Conservation (phyloP, 2,329 filamentous ascomycete genomes). For the Aspergillus aculeatinus region DNA sequence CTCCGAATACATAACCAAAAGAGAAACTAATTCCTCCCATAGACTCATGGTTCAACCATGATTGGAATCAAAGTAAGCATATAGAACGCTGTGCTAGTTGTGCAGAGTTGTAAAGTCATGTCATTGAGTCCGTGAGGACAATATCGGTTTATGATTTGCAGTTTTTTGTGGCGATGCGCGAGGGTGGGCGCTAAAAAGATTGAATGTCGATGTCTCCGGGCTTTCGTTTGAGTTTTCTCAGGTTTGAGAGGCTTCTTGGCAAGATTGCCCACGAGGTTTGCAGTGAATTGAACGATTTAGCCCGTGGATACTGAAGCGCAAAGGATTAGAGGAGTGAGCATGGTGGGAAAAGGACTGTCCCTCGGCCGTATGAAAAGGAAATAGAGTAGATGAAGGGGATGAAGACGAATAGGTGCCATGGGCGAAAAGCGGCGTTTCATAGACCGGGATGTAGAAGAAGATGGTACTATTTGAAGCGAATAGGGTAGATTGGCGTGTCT, state of each 20-base stretch:
- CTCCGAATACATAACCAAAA: constrained; percentile 20
- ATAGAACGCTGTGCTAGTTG: constrained; percentile 11
- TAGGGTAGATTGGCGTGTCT: constrained; percentile 10
- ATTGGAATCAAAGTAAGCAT: constrained; percentile 14
- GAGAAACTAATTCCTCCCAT: constrained; percentile 17
- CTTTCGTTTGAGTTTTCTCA: constrained; percentile 6
- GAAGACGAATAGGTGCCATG: neutral
- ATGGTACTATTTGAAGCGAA: no score
- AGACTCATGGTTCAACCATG: constrained; percentile 5
- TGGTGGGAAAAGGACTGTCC: neutral
- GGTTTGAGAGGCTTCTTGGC: neutral
- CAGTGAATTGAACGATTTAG: constrained; percentile 5
- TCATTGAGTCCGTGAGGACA: constrained; percentile 38
- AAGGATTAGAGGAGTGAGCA: no score
- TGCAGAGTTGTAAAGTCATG: constrained; percentile 14
- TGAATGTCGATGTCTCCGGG: neutral
- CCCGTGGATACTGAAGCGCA: constrained; percentile 17
- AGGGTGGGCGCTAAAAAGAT: no score
- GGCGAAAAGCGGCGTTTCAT: no score
- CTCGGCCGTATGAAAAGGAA: constrained; percentile 2
- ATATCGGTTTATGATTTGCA: constrained; percentile 25
- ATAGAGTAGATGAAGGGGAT: constrained; percentile 1
- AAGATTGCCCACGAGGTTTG: constrained; percentile 5
- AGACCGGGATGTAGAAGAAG: no score
- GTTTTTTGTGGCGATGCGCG: neutral